Evolutionary conservation across 2,329 filamentous ascomycete species (phyloP).

Genomic region (Periconia digitata): DNA sequence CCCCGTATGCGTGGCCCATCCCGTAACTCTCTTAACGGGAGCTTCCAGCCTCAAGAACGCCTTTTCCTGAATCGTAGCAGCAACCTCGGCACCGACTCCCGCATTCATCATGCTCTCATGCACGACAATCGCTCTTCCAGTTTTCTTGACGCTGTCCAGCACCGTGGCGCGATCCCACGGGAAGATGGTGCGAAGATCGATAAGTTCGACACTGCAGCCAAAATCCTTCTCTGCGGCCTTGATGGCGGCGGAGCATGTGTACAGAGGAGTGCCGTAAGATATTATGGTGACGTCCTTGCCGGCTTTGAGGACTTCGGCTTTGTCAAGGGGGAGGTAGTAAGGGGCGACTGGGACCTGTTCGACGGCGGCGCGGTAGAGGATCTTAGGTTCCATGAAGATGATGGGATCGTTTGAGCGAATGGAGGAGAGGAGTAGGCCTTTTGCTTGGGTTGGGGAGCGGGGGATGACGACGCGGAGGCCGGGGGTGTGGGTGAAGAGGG

Average conservation of each 20-base stretch:
- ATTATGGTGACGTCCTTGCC: constrained; percentile 81
- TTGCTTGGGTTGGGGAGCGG: constrained; percentile 82
- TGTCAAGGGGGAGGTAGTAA: constrained; percentile 82
- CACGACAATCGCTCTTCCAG: constrained; percentile 81
- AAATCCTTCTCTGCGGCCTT: constrained; percentile 73
- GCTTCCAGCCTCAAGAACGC: constrained; percentile 84
- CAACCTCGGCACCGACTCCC: constrained; percentile 85
- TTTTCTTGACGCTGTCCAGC: constrained; percentile 81
- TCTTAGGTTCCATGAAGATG: constrained; percentile 92
- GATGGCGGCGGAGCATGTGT: constrained; percentile 78
- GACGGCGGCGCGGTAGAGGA: constrained; percentile 85
- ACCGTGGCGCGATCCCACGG: constrained; percentile 87
- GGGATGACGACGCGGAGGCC: constrained; percentile 85
- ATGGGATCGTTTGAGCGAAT: constrained; percentile 79
- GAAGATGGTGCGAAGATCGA: constrained; percentile 85
- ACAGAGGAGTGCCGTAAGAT: constrained; percentile 87
- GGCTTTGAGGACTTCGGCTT: constrained; percentile 79
- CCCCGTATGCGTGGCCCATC: constrained; percentile 85
- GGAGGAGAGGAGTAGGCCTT: constrained; percentile 79
- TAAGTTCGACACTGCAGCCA: constrained; percentile 77
- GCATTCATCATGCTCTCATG: constrained; percentile 92
- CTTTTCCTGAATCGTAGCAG: constrained; percentile 83
- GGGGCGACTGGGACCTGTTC: constrained; percentile 83
- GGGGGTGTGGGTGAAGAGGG: constrained; percentile 84
- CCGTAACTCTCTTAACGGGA: constrained; percentile 79